phyloP scores from a whole-genome alignment of 2,329 filamentous ascomycete genomes.

The Niveomyces coronatus region DNA sequence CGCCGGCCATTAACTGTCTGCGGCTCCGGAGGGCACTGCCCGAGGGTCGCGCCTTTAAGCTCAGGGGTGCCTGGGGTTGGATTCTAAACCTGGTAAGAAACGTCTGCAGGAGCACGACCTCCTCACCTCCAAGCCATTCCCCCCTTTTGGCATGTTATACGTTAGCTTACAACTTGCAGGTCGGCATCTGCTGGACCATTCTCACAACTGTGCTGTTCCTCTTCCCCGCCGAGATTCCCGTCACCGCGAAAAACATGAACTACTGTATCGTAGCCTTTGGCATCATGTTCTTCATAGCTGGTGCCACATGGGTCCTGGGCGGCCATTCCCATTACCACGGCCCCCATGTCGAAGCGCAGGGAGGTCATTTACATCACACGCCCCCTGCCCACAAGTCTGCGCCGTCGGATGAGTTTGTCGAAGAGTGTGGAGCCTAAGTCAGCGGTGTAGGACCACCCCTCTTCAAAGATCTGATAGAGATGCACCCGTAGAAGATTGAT shows the following conservation, averaged over 20 bases:
- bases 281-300: conserved; percentile 34
- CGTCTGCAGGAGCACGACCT: background rate
- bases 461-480: too few relatives aligned
- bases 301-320: conserved; percentile 35
- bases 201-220: conserved; percentile 55
- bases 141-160: too few relatives aligned
- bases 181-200: conserved; percentile 52
- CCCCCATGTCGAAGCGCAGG: conserved; percentile 5
- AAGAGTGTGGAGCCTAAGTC: background rate
- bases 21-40: conserved; percentile 6
- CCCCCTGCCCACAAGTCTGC: too few relatives aligned
- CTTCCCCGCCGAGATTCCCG: conserved; percentile 28
- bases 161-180: conserved; percentile 8
- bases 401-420: background rate
- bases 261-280: conserved; percentile 40
- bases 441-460: background rate
- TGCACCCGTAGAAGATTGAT: too few relatives aligned
- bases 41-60: conserved; percentile 6
- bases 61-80: conserved; percentile 6
- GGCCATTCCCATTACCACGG: conserved; percentile 35
- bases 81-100: conserved; percentile 6
- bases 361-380: background rate
- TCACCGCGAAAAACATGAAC: conserved; percentile 59
- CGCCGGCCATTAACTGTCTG: conserved; percentile 52
- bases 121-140: background rate